Evolutionary conservation across 495 filamentous ascomycete genomes (phyloP), one percentile per base, ranked within the genome.

Genomic region (Evansstolkia leycettana): DNA sequence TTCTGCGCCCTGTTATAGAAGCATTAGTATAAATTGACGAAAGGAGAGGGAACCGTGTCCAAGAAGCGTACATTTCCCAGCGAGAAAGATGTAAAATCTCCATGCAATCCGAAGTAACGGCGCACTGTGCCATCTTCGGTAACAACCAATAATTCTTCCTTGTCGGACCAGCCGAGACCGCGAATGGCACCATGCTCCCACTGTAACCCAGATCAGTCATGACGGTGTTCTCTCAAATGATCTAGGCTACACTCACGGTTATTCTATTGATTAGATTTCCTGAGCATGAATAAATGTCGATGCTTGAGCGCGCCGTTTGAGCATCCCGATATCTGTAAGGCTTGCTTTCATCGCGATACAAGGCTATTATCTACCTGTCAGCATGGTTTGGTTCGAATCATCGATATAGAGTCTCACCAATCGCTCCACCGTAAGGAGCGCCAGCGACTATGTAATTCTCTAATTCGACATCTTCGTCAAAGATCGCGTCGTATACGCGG

Each of bases 31-130:
- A 19, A 4, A 29, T 17, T 19, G 14, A 3, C 5, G 17, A 19
- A 19, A 17, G 13, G 9, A 31, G 17, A 10, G 7, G n/a, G n/a
- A n/a, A n/a, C n/a, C 20, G 17, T 13, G 14, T 17, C 17, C 2
- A 14, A 13, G 2, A 12, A 29, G 34, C 61, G 42, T 60, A 80
- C 86, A 64, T 89, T 79, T 28, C 90, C 90, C 2, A 98, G 68
- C n/a, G 83, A 84, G 56, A 96, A 98, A 41, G 94, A 87, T 2
- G 78, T 84, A 55, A 98, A 98, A 46, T 96, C 88, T 27, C 83
- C 83, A 55, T 93, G 80, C 20, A 98, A 60, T 48, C 94, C 84
- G 48, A 81, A 84, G 51, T 96, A 98, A 51, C 83, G 89, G 38
- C 87, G 69, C 17, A 96, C 89, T 7, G 77, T 87, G 34, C 90